These are phyloP conservation scores for Puccinia polysora DNA, from an alignment of 1,284 basidiomycete species.

Conservation along the genomic window DNA sequence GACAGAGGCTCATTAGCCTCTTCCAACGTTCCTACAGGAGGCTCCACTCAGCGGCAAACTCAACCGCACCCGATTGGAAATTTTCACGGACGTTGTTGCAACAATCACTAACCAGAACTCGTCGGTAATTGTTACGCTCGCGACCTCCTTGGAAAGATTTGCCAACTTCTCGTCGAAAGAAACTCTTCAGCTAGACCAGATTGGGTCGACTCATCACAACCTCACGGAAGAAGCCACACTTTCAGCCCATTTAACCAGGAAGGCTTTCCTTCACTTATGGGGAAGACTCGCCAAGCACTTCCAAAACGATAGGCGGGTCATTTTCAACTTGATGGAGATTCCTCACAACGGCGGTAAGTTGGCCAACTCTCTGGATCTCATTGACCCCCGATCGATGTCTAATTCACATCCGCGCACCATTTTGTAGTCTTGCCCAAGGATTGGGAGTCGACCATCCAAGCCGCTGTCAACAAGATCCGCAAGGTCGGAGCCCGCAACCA, in stretches of 20 bases:
- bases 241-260: neutral
- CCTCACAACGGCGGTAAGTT: neutral
- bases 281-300: constrained; percentile 10
- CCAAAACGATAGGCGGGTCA: constrained; percentile 6
- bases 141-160: neutral
- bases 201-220: neutral
- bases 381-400: neutral
- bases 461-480: constrained; percentile 9
- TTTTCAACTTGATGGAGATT: constrained; percentile 5
- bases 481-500: neutral
- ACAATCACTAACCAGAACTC: constrained; percentile 5
- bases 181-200: neutral
- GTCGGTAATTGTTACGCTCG: neutral
- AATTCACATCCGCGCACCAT: neutral
- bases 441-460: constrained; percentile 9
- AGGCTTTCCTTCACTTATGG: constrained; percentile 5
- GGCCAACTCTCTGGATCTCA: neutral
- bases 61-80: neutral
- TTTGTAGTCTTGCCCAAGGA: neutral
- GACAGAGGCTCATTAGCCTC: no score
- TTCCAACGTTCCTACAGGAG: neutral
- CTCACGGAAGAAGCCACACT: neutral
- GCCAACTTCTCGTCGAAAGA: neutral
- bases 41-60: neutral
- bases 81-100: constrained; percentile 15